Evolutionary conservation across 768 basidiomycete genomes (phyloP).

Genomic region (Mycena venus): DNA sequence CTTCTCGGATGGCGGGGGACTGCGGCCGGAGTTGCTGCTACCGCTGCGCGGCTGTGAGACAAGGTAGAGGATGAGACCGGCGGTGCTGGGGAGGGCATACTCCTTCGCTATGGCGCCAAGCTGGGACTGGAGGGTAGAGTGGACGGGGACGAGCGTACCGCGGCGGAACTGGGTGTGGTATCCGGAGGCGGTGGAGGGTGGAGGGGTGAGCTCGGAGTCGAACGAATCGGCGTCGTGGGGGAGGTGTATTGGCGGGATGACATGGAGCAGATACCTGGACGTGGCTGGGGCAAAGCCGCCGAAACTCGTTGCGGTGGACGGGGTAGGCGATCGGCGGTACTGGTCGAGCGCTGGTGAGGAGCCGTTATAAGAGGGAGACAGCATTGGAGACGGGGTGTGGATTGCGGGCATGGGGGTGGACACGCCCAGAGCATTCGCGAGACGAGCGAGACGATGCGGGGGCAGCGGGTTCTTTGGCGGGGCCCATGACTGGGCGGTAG

Average conservation of each 20-base stretch:
- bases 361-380: slow-evolving; percentile 52
- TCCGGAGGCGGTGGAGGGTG: slow-evolving; percentile 73
- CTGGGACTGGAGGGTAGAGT: slow-evolving; percentile 87
- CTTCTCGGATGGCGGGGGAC: slow-evolving; percentile 6
- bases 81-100: slow-evolving; percentile 90
- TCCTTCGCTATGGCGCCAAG: slow-evolving; percentile 91
- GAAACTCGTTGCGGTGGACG: slow-evolving; percentile 60
- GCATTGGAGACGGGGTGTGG: slow-evolving; percentile 45
- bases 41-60: slow-evolving; percentile 54
- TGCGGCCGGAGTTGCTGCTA: no score
- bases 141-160: slow-evolving; percentile 89
- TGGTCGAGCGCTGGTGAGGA: slow-evolving; percentile 49
- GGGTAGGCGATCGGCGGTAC: slow-evolving; percentile 65
- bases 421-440: slow-evolving; percentile 90
- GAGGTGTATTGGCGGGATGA: slow-evolving; percentile 82
- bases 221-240: slow-evolving; percentile 69
- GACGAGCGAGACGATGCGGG: slow-evolving; percentile 82
- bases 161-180: slow-evolving; percentile 85
- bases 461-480: slow-evolving; percentile 80
- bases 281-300: slow-evolving; percentile 57
- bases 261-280: slow-evolving; percentile 84
- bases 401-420: slow-evolving; percentile 77
- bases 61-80: slow-evolving; percentile 88
- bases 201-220: slow-evolving; percentile 62
- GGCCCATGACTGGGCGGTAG: slow-evolving; percentile 62